Evolutionary conservation across 2,329 filamentous ascomycete species (phyloP).

Genomic region (Diplocarpon rosae): DNA sequence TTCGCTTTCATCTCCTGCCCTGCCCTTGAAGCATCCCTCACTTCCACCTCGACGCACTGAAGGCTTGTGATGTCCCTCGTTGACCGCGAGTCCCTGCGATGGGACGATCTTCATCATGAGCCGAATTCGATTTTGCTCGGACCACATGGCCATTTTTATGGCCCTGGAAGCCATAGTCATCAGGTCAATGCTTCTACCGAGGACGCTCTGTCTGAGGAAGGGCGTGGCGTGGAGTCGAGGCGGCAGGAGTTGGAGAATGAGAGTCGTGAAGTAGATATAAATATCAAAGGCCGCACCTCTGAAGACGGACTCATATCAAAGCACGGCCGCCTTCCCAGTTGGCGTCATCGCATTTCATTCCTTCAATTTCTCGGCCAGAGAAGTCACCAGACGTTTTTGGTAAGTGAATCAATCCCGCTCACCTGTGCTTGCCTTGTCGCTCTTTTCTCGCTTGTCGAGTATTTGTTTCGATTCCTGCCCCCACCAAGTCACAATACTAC

Average conservation of each 20-base stretch:
- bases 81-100: slow-evolving; percentile 11
- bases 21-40: slow-evolving; percentile 9
- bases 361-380: slow-evolving; percentile 3
- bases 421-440: neutral
- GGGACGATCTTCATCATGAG: slow-evolving; percentile 15
- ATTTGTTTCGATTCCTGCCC: neutral
- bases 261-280: slow-evolving; percentile 13
- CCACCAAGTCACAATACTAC: neutral
- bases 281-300: slow-evolving; percentile 6
- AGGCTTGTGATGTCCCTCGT: slow-evolving; percentile 12
- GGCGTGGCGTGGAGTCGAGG: slow-evolving; percentile 3
- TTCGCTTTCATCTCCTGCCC: slow-evolving; percentile 7
- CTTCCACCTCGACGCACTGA: neutral
- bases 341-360: slow-evolving; percentile 14
- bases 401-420: no score
- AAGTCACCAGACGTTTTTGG: neutral
- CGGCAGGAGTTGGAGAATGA: neutral
- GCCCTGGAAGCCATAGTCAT: neutral
- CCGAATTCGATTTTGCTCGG: slow-evolving; percentile 13
- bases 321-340: slow-evolving; percentile 7
- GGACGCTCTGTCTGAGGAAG: slow-evolving; percentile 4
- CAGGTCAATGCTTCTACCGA: slow-evolving; percentile 13
- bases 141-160: slow-evolving; percentile 15
- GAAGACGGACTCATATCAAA: slow-evolving; percentile 7
- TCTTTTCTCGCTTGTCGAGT: neutral